Evolutionary conservation across 139 green algal genomes (phyloP).

Genomic region (Pleodorina starrii): DNA sequence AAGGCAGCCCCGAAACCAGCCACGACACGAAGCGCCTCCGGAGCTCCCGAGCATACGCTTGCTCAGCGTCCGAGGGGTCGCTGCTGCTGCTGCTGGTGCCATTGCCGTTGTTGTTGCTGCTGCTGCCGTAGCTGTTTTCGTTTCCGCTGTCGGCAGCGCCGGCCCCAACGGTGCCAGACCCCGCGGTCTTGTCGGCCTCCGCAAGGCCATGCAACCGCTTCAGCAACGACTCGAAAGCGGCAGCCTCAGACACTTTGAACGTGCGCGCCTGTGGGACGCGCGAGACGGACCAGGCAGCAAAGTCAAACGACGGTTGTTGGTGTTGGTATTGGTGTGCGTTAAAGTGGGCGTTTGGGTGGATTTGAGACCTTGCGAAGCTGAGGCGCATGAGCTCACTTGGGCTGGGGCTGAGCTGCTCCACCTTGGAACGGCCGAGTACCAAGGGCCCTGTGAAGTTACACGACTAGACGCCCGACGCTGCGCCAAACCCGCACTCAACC

Average conservation of each 20-base stretch:
- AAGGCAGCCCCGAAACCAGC: neutral
- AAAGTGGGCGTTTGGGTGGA: no score
- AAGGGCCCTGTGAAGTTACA: neutral
- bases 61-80: neutral
- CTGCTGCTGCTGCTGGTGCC: neutral
- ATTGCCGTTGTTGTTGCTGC: neutral
- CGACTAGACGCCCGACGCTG: neutral
- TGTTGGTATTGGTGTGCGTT: no score
- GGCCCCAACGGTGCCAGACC: neutral
- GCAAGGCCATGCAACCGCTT: conserved; percentile 4
- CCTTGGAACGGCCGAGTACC: neutral
- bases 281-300: neutral
- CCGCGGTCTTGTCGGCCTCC: neutral
- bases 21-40: conserved; percentile 10
- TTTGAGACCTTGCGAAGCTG: neutral
- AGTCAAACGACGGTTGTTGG: neutral
- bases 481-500: no score
- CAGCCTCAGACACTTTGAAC: conserved; percentile 9
- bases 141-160: neutral
- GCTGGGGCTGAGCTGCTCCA: neutral
- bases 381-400: neutral
- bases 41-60: neutral
- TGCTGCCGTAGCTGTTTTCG: neutral
- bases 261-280: neutral
- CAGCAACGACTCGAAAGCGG: neutral